A percentile compares a stretch with the other conserved stretches of the same genome.
These are phyloP conservation scores for Candida qinlingensis DNA, from an alignment of 805 yeast genomes.

Conservation along the genomic window DNA sequence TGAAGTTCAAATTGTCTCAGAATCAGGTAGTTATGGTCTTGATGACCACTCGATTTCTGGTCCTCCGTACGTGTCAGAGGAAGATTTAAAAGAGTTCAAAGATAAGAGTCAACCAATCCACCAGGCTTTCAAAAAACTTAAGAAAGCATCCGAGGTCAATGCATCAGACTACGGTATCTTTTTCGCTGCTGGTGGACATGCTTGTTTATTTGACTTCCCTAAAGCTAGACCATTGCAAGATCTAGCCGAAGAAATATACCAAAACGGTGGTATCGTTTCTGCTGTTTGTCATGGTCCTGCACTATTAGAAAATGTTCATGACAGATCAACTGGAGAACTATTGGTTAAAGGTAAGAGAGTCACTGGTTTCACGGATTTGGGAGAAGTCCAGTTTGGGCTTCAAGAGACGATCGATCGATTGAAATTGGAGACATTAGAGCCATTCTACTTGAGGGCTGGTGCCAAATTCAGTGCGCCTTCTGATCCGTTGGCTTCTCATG, in stretches of 20 bases:
- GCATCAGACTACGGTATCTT: slow-evolving; percentile 46
- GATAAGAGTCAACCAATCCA: slow-evolving; percentile 36
- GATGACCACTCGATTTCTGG: slow-evolving; percentile 48
- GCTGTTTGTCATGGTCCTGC: slow-evolving; percentile 73
- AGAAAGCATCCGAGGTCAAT: slow-evolving; percentile 44
- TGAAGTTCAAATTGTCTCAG: slow-evolving; percentile 53
- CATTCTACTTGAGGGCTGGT: slow-evolving; percentile 33
- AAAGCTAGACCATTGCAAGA: slow-evolving; percentile 40
- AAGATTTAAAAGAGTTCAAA: slow-evolving; percentile 36
- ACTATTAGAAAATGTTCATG: slow-evolving; percentile 44
- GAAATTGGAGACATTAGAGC: slow-evolving; percentile 34
- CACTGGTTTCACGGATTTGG: slow-evolving; percentile 54
- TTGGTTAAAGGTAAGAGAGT: slow-evolving; percentile 47
- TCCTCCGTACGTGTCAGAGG: slow-evolving; percentile 35
- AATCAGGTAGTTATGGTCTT: slow-evolving; percentile 50
- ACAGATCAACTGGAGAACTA: slow-evolving; percentile 35
- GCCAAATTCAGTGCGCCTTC: slow-evolving; percentile 42
- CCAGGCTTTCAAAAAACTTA: slow-evolving; percentile 33
- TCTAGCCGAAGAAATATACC: slow-evolving; percentile 42
- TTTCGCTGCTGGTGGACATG: slow-evolving; percentile 67
- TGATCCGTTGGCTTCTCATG: slow-evolving; percentile 46
- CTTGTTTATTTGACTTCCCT: slow-evolving; percentile 53
- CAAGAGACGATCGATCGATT: slow-evolving; percentile 20
- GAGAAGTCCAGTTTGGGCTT: slow-evolving; percentile 34
- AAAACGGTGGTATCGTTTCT: slow-evolving; percentile 48